phyloP scores from a whole-genome alignment of 805 yeast genomes.

The Maudiozyma serrabonitensis region DNA sequence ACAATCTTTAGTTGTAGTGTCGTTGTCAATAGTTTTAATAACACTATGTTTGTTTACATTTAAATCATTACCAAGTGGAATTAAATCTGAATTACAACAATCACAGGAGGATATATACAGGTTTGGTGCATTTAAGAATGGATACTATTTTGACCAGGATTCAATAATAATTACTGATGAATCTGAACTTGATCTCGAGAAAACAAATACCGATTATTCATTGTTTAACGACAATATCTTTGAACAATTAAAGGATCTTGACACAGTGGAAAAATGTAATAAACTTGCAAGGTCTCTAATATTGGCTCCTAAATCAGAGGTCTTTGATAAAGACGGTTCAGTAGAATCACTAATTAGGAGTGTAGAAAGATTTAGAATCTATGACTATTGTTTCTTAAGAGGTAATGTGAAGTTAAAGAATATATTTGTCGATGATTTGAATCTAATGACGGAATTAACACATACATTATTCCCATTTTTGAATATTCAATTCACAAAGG shows the following conservation, averaged over 20 bases:
- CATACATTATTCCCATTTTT: constrained; percentile 18
- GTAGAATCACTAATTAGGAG: not conserved
- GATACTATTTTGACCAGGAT: not conserved
- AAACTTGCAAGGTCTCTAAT: not conserved
- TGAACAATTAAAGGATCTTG: not conserved
- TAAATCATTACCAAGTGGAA: too few species aligned
- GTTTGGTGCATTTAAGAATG: not conserved
- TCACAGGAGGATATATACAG: not conserved
- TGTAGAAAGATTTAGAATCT: constrained; percentile 15
- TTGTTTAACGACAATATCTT: not conserved
- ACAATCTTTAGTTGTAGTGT: too few species aligned
- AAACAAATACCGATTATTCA: not conserved
- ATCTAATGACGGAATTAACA: not conserved
- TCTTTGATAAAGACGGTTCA: not conserved
- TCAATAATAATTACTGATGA: not conserved
- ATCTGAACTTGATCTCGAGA: not conserved
- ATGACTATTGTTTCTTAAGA: constrained; percentile 14
- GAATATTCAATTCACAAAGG: not conserved
- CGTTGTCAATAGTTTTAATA: too few species aligned
- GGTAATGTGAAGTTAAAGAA: not conserved
- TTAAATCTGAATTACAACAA: too few species aligned
- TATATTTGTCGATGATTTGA: not conserved
- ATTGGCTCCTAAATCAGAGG: not conserved
- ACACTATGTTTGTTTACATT: too few species aligned
- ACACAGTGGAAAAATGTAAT: not conserved